Conservation (phyloP, 192 early-diverging fungal species). For the Coemansia sp. region DNA sequence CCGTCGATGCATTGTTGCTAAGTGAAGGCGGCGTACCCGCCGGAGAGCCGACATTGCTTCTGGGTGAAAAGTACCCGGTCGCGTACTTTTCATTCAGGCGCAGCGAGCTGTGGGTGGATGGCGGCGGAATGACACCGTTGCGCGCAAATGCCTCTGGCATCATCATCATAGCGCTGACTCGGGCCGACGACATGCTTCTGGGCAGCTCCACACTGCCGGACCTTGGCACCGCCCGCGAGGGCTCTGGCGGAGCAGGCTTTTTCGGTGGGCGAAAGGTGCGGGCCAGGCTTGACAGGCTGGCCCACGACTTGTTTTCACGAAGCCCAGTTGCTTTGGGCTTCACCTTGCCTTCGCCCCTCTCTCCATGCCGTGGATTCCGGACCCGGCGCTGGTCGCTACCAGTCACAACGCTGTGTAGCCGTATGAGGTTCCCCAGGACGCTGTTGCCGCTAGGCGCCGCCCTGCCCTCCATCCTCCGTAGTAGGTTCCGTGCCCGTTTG, state of each 20-base stretch:
- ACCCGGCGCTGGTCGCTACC: neutral
- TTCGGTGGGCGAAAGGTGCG: constrained; percentile 9
- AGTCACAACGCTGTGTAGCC: constrained; percentile 8
- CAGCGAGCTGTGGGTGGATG: constrained; percentile 22
- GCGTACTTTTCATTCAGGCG: constrained; percentile 8
- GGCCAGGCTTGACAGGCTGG: neutral
- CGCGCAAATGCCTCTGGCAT: constrained; percentile 24
- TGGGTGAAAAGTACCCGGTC: constrained; percentile 13
- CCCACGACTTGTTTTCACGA: constrained; percentile 3
- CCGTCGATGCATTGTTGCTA: neutral
- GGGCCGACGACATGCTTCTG: constrained; percentile 14
- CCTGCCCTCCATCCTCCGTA: constrained; percentile 15
- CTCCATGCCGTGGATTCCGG: neutral
- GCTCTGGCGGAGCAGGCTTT: neutral
- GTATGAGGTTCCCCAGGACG: constrained; percentile 21
- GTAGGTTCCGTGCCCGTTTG: constrained; percentile 15
- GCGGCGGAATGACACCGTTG: constrained; percentile 30
- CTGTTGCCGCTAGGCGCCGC: constrained; percentile 4
- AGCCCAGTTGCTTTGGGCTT: too few species aligned
- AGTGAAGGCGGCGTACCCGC: neutral
- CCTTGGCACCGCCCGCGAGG: neutral
- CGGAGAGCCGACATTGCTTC: neutral
- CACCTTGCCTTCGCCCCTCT: too few species aligned
- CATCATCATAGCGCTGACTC: constrained; percentile 29
- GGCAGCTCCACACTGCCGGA: neutral